Conservation (phyloP, 2,329 filamentous ascomycete genomes). For the Penicillium oxalicum region DNA sequence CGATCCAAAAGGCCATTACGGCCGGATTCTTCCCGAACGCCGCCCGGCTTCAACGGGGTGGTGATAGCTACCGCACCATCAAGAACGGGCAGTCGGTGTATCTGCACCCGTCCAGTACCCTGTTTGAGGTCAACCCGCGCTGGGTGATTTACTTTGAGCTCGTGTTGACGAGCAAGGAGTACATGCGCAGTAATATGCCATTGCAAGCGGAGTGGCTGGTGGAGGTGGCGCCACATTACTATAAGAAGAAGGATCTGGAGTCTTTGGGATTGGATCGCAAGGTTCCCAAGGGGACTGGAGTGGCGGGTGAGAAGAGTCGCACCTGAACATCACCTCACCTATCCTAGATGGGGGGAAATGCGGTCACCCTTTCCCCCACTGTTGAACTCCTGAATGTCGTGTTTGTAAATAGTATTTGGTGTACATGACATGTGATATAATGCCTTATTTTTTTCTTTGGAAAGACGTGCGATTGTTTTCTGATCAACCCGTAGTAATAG, state of each 20-base stretch:
- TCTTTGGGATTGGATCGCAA: conserved; percentile 70
- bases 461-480: too few species aligned
- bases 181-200: conserved; percentile 81
- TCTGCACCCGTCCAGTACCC: conserved; percentile 80
- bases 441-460: too few species aligned
- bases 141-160: conserved; percentile 84
- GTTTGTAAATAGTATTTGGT: too few species aligned
- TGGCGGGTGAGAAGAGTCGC: conserved; percentile 36
- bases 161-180: conserved; percentile 91
- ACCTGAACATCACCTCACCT: conserved; percentile 10
- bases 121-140: conserved; percentile 74
- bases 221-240: conserved; percentile 89
- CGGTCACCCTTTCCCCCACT: too few species aligned
- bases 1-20: conserved; percentile 82
- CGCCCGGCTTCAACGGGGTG: conserved; percentile 72
- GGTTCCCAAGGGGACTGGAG: conserved; percentile 56
- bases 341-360: too few species aligned
- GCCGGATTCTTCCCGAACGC: conserved; percentile 94
- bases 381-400: too few species aligned
- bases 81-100: conserved; percentile 86
- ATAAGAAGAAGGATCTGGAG: conserved; percentile 87
- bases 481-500: too few species aligned
- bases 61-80: conserved; percentile 83
- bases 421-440: too few species aligned
- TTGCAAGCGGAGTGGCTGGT: conserved; percentile 78